Base-by-base conservation (phyloP, 2,329 filamentous ascomycete genomes). In the Curvularia spicifera region DNA sequence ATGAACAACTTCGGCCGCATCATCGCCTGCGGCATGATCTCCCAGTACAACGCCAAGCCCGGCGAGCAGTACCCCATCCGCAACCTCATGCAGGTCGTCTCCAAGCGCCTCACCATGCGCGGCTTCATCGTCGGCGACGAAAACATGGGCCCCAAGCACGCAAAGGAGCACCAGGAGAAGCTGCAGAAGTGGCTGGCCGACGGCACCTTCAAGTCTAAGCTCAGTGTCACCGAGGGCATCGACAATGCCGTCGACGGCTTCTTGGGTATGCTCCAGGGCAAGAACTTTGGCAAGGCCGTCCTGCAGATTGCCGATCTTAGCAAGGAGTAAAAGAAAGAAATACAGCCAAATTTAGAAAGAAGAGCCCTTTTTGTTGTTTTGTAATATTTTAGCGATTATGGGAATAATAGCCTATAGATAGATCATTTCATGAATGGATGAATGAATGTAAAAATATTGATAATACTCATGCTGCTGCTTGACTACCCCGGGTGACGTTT, bases 211-310 rank as follows among this genome's bases (percentile, higher is more conserved):
- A 90, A 90, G 81, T 84, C 86, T 49, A 87, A 88, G 78, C 81
- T 89, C 60, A 80, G 84, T 68, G 80, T 90, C 57, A 92, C 89
- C 0, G 82, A 88, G 53, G 91, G 91, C 20, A 93, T 96, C 59
- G 92, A 96, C 60, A 87, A 91, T 60, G 89, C 88, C 0, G 80
- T 86, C 5, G 85, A 93, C 56, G 92, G 89, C 0, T 82, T 96
- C 59, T 78, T 94, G 12, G 90, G 87, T 12, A 87, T 96, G 81
- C 82, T 95, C 53, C 76, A 85, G 70, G 92, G 92, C 47, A 84
- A 90, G 77, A 96, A 96, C 81, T 91, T 93, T 78, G 92, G 92
- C 67, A 96, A 96, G 85, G 90, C 91, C 15, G 85, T 95, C 22
- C 71, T 95, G 69, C 90, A 91, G 81, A 85, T 89, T 67, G 73